phyloP scores from a whole-genome alignment of 768 basidiomycete species.

The Imleria badia region DNA sequence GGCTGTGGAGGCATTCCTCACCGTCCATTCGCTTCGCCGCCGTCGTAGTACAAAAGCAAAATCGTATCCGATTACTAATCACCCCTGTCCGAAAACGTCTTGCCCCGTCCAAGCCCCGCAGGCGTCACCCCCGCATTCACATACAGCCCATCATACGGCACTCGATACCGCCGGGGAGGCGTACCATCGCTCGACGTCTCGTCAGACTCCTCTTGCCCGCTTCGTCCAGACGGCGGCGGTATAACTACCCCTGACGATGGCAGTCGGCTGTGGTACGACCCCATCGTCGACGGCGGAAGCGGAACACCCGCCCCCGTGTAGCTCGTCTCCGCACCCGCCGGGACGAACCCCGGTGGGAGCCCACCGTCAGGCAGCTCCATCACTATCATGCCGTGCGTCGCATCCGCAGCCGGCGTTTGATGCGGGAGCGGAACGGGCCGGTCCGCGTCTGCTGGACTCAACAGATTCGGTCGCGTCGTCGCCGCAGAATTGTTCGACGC shows the following conservation, averaged over 20 bases:
- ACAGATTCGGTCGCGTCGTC: constrained; percentile 28
- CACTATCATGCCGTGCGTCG: constrained; percentile 14
- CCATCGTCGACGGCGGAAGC: constrained; percentile 30
- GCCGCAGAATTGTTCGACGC: constrained; percentile 36
- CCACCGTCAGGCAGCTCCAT: constrained; percentile 27
- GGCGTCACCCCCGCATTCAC: constrained; percentile 23
- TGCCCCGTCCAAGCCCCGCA: constrained; percentile 22
- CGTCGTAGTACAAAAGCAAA: constrained; percentile 5
- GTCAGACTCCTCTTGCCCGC: constrained; percentile 23
- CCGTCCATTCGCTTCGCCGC: constrained; percentile 6
- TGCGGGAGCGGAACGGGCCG: constrained; percentile 35
- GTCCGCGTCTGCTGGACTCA: constrained; percentile 43
- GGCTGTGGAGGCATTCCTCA: constrained; percentile 34
- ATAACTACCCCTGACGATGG: constrained; percentile 28
- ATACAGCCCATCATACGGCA: constrained; percentile 14
- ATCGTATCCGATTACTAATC: constrained; percentile 14
- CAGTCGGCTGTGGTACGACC: constrained; percentile 25
- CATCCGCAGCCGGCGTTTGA: constrained; percentile 1
- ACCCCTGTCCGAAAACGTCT: constrained; percentile 18
- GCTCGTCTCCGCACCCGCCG: constrained; percentile 17
- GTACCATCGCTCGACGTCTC: constrained; percentile 35
- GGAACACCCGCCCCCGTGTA: constrained; percentile 32
- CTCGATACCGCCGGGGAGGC: constrained; percentile 25
- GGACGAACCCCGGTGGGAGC: constrained; percentile 40
- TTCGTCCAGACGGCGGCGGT: constrained; percentile 27